Conservation (phyloP, 2,329 filamentous ascomycete species). For the Cladosporium sp. region DNA sequence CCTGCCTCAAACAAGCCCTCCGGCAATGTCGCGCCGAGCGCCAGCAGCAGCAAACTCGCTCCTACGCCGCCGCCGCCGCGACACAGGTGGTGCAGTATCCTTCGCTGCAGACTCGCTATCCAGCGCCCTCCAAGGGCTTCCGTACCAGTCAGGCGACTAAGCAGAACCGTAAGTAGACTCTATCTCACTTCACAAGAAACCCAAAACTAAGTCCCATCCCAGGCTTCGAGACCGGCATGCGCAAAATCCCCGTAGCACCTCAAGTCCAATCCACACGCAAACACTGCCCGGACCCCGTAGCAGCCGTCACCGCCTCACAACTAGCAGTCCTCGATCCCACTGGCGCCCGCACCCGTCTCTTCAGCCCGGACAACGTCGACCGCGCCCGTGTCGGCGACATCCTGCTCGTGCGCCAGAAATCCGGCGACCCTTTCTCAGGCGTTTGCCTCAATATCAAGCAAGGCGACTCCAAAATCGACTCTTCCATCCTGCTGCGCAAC, state of each 20-base stretch:
- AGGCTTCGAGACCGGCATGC: slow-evolving; percentile 35
- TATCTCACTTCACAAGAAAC: not conserved
- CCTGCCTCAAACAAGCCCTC: slow-evolving; percentile 67
- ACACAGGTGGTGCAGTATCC: slow-evolving; percentile 55
- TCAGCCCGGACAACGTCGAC: slow-evolving; percentile 74
- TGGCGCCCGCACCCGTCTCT: slow-evolving; percentile 77
- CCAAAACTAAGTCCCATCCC: not conserved
- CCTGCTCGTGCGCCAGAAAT: slow-evolving; percentile 81
- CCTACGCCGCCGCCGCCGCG: slow-evolving; percentile 38
- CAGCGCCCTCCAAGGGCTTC: slow-evolving; percentile 32
- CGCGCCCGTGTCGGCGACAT: slow-evolving; percentile 84
- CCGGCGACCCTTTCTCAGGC: slow-evolving; percentile 85
- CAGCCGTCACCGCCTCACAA: slow-evolving; percentile 66
- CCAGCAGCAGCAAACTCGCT: slow-evolving; percentile 43
- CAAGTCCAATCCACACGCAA: slow-evolving; percentile 57
- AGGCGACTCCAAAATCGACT: slow-evolving; percentile 72
- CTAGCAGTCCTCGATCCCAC: slow-evolving; percentile 77
- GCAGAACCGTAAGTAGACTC: slow-evolving; percentile 33
- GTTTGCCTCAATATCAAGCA: slow-evolving; percentile 84
- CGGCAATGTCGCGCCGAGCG: slow-evolving; percentile 53
- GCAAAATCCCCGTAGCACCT: slow-evolving; percentile 41
- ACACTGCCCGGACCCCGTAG: slow-evolving; percentile 66
- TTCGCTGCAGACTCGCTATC: slow-evolving; percentile 42
- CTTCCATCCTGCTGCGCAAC: slow-evolving; percentile 80
- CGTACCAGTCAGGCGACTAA: slow-evolving; percentile 35